Evolutionary conservation across 169 alveolate genomes (phyloP).

Genomic region (Plasmodium adleri): DNA sequence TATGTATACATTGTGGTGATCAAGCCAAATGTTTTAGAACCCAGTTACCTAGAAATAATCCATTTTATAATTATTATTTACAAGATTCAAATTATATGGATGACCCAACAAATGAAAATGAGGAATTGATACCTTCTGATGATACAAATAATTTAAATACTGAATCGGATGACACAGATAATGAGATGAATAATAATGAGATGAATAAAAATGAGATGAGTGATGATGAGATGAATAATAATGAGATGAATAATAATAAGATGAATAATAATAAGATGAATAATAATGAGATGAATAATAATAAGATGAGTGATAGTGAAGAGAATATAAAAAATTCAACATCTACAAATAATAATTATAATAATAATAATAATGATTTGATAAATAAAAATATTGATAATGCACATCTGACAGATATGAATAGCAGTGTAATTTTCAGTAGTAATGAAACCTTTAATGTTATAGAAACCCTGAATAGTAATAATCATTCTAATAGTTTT

Average conservation of each 20-base stretch:
- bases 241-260: neutral
- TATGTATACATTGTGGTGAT: conserved; percentile 84
- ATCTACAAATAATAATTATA: too few relatives aligned
- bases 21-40: conserved; percentile 82
- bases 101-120: neutral
- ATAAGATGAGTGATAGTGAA: neutral
- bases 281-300: neutral
- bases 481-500: too few relatives aligned
- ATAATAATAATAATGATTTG: too few relatives aligned
- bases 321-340: too few relatives aligned
- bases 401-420: too few relatives aligned
- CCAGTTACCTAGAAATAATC: conserved; percentile 84
- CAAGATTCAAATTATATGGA: neutral
- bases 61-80: conserved; percentile 76
- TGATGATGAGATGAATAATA: neutral
- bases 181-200: neutral
- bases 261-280: neutral
- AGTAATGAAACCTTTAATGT: too few relatives aligned
- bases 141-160: neutral
- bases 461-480: too few relatives aligned
- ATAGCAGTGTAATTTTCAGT: too few relatives aligned
- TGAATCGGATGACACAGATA: neutral
- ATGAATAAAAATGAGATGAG: too few relatives aligned
- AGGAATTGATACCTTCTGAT: neutral
- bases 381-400: too few relatives aligned